Evolutionary conservation across 441 rosid genomes (phyloP).

Genomic region (Populus trichocarpa): DNA sequence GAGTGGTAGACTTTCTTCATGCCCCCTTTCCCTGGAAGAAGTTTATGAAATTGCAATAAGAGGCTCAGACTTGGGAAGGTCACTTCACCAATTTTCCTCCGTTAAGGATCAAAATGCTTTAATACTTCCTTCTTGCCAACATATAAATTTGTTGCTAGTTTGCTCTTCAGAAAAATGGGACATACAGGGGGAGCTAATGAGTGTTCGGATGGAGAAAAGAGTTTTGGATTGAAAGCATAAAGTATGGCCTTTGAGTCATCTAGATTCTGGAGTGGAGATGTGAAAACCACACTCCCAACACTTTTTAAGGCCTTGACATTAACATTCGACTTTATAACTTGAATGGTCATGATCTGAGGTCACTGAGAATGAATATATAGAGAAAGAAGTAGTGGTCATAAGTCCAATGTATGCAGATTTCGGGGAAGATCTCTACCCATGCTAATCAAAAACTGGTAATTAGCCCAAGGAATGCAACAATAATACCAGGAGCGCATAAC

Average conservation of each 20-base stretch:
- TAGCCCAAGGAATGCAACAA: not conserved
- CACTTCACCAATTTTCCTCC: not conserved
- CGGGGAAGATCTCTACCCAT: not conserved
- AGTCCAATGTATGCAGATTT: not conserved
- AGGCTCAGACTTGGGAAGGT: not conserved
- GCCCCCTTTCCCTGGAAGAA: not conserved
- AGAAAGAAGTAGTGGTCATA: not conserved
- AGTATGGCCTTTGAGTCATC: not conserved
- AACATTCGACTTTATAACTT: no score
- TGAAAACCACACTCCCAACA: not conserved
- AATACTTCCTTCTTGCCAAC: not conserved
- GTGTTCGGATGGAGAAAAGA: no score
- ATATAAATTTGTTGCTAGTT: no score
- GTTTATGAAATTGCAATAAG: not conserved
- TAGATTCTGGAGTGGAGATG: not conserved
- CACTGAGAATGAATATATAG: not conserved
- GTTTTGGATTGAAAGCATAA: not conserved
- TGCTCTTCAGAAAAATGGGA: no score
- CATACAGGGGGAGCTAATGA: not conserved
- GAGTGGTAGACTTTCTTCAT: not conserved
- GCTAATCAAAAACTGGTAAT: not conserved
- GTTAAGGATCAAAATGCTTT: not conserved
- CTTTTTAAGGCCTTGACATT: not conserved
- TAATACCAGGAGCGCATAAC: not conserved
- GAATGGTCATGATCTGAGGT: not conserved